Conservation (phyloP, 2,329 filamentous ascomycete genomes). For the Colletotrichum brevisporum region DNA sequence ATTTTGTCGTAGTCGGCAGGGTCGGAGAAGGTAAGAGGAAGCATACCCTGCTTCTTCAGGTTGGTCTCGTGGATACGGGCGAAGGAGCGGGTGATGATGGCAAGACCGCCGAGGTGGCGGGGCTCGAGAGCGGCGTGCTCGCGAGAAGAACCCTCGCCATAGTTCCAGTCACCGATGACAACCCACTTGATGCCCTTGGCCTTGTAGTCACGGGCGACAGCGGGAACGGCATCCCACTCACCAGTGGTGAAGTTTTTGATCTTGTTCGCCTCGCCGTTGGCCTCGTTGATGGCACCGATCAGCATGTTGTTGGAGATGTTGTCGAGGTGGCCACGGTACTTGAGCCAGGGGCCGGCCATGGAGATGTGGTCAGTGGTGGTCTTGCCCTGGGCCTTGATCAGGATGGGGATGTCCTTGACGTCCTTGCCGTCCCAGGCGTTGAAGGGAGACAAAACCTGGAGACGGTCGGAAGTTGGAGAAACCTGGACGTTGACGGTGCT, state of each 20-base stretch:
- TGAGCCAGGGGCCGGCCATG: conserved; percentile 96
- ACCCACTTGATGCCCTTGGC: conserved; percentile 96
- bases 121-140: conserved; percentile 99
- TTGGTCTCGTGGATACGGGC: conserved; percentile 99
- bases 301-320: conserved; percentile 99
- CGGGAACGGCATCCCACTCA: conserved; percentile 89
- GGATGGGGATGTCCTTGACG: conserved; percentile 83
- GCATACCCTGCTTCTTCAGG: conserved; percentile 99
- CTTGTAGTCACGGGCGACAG: conserved; percentile 98
- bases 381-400: conserved; percentile 98
- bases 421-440: conserved; percentile 93
- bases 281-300: conserved; percentile 96
- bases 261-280: conserved; percentile 98
- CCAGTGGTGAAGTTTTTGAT: conserved; percentile 90
- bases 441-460: conserved; percentile 93
- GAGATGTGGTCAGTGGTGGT: conserved; percentile 98
- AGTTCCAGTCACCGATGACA: conserved; percentile 99
- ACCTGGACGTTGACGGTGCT: conserved; percentile 82
- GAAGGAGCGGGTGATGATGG: conserved; percentile 95
- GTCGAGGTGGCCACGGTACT: conserved; percentile 98
- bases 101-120: conserved; percentile 94
- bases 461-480: conserved; percentile 90
- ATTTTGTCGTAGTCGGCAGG: conserved; percentile 99
- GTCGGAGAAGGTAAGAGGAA: conserved; percentile 94
- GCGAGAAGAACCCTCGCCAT: conserved; percentile 96